Base-by-base conservation (phyloP, 345 rosid species). In the Psidium friedrichsthalianum region DNA sequence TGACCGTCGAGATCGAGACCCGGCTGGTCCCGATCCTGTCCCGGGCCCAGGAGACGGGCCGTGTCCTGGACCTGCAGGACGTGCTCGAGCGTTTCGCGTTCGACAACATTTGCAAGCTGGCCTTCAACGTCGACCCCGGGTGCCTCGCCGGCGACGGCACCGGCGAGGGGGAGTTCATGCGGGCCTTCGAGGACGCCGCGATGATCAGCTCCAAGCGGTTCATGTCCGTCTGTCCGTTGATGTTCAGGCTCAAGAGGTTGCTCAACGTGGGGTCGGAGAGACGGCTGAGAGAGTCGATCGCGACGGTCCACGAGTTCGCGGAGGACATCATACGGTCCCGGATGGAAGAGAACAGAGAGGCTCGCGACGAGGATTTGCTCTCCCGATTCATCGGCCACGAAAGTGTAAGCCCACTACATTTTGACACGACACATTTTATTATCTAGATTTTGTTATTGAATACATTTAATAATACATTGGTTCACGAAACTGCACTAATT, bases 71-170 rank as follows among this genome's bases (percentile, higher is more conserved):
- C 83, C 83, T 90, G 21, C 94, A 92, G 47, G 92, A 90, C 52
- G 57, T 89, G 16, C 83, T 91, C 10, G 89, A 92, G 84, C 74
- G 93, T 51, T 90, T 92, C 53, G 90, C 91, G 11, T 92, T 91
- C 15, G 94, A 92, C 82, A 89, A 89, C 25, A 89, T 91, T 5
- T 92, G 92, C 83, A 89, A 89, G 83, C 86, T 92, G 18, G 93
- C 92, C 25, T 91, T 91, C 74, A 84, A 87, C 42, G 83, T 88
- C 22, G 93, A 91, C 85, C 92, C 93, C 7, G 89, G 83, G 20
- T 91, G 87, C 85, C 85, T 92, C 29, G 85, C 54, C 32, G 90
- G 90, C 4, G 87, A 86, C 27, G 87, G 82, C 9, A 55, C 84
- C 1, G 82, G 89, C 11, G 87, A 88, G 25, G 74, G 87, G 2